phyloP scores from a whole-genome alignment of 345 rosid genomes.

The Acer campestre region DNA sequence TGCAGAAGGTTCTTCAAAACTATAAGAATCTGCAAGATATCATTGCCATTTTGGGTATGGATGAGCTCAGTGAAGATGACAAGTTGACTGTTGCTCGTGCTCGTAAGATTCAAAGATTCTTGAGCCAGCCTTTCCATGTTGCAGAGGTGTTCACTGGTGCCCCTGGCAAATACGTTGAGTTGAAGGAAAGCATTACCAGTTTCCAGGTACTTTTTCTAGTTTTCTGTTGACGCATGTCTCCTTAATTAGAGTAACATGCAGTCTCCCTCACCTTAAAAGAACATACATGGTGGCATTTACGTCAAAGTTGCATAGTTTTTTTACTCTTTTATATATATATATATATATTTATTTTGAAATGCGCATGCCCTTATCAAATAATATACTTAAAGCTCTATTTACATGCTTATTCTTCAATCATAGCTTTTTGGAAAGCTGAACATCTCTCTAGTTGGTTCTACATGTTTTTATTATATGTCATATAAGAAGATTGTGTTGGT shows the following conservation, averaged over 20 bases:
- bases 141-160: conserved; percentile 99
- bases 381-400: not conserved
- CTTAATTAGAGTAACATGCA: not conserved
- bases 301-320: not conserved
- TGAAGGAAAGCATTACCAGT: conserved; percentile 85
- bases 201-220: conserved; percentile 68
- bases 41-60: conserved; percentile 99
- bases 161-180: conserved; percentile 94
- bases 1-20: conserved; percentile 96
- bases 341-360: too few relatives aligned
- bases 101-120: conserved; percentile 92
- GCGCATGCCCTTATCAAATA: not conserved
- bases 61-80: conserved; percentile 99
- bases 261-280: not conserved
- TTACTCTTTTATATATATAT: not conserved
- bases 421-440: not conserved
- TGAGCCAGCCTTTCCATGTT: conserved; percentile 99
- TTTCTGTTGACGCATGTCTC: not conserved
- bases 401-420: not conserved
- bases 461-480: not conserved
- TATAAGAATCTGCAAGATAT: conserved; percentile 99
- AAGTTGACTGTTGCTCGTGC: conserved; percentile 97
- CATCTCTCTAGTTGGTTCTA: not conserved
- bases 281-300: not conserved
- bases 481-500: not conserved